Conservation (phyloP, 2,329 filamentous ascomycete species). For the Hymenoscyphus occultus region DNA sequence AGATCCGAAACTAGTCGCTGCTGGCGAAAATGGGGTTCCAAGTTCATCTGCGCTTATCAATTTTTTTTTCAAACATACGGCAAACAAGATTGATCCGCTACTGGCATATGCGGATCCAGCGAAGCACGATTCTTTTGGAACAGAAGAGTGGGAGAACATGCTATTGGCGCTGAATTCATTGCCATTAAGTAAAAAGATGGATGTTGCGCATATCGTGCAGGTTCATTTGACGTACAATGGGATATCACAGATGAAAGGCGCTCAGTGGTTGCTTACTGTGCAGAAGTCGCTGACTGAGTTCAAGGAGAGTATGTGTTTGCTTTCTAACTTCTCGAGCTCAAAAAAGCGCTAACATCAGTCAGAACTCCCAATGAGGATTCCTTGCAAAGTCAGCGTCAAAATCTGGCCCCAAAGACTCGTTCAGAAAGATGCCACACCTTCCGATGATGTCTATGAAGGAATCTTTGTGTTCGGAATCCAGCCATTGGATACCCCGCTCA, state of each 20-base stretch:
- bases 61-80: conserved; percentile 8
- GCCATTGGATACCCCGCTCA: background rate
- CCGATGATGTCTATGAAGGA: conserved; percentile 22
- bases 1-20: background rate
- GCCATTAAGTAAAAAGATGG: conserved; percentile 8
- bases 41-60: conserved; percentile 4
- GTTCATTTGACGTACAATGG: conserved; percentile 21
- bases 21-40: conserved; percentile 1
- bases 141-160: conserved; percentile 7
- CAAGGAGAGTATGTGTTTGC: conserved; percentile 20
- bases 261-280: conserved; percentile 22
- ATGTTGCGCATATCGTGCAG: conserved; percentile 8
- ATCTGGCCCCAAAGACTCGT: conserved; percentile 24
- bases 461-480: conserved; percentile 19
- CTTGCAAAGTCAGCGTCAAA: background rate
- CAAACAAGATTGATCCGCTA: conserved; percentile 7
- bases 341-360: background rate
- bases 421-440: conserved; percentile 1
- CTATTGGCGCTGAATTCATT: conserved; percentile 9
- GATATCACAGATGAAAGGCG: conserved; percentile 18
- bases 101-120: background rate
- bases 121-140: background rate
- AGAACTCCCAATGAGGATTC: background rate
- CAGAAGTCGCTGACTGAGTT: conserved; percentile 15
- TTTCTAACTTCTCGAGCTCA: background rate